Evolutionary conservation across 2,329 filamentous ascomycete species (phyloP).

Genomic region (Teratosphaeria viscida): DNA sequence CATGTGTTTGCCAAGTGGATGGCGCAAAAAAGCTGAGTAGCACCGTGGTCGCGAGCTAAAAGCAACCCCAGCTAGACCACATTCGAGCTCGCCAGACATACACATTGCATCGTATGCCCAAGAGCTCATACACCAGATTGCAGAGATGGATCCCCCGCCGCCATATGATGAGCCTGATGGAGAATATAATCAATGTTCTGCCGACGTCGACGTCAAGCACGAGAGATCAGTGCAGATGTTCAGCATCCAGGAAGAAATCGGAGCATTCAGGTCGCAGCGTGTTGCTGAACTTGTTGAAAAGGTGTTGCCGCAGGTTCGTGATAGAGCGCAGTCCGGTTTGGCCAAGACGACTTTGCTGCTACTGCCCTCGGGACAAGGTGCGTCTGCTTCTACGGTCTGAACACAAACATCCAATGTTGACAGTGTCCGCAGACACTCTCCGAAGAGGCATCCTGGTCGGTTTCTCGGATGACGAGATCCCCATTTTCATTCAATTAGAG

Average conservation of each 20-base stretch:
- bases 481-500: constrained; percentile 20
- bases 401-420: constrained; percentile 4
- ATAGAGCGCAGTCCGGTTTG: constrained; percentile 18
- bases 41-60: background rate
- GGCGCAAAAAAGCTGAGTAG: background rate
- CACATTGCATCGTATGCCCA: too few species aligned
- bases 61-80: background rate
- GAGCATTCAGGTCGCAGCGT: constrained; percentile 20
- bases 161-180: constrained; percentile 19
- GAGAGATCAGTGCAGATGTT: constrained; percentile 11
- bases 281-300: constrained; percentile 20
- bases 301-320: constrained; percentile 13
- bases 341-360: constrained; percentile 20
- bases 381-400: background rate
- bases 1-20: background rate
- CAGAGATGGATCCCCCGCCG: constrained; percentile 16
- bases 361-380: constrained; percentile 24
- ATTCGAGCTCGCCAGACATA: background rate
- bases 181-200: background rate
- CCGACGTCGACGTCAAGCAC: constrained; percentile 3
- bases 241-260: constrained; percentile 21
- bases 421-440: constrained; percentile 1
- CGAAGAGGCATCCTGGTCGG: constrained; percentile 18
- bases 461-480: constrained; percentile 14
- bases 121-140: too few species aligned